phyloP scores from a whole-genome alignment of 2,329 filamentous ascomycete genomes.

The Rugonectria rugulosa region DNA sequence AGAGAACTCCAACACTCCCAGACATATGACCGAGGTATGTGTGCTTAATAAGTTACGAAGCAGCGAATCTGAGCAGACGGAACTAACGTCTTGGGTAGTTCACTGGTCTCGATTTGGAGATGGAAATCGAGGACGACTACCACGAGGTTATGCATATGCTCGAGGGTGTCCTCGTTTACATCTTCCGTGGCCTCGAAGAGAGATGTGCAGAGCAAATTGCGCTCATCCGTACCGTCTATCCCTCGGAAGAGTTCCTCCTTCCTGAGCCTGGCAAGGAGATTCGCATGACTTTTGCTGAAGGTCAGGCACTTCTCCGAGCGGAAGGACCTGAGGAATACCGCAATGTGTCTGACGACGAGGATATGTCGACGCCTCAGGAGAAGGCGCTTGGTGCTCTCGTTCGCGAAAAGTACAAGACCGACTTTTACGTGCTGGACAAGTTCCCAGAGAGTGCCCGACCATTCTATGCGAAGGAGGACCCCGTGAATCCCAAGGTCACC shows the following conservation, averaged over 20 bases:
- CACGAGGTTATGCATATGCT: slow-evolving; percentile 76
- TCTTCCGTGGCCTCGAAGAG: slow-evolving; percentile 77
- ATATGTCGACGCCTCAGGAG: slow-evolving; percentile 82
- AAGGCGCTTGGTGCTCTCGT: slow-evolving; percentile 89
- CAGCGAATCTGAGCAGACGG: not conserved
- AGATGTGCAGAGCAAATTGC: slow-evolving; percentile 76
- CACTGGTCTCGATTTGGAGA: slow-evolving; percentile 87
- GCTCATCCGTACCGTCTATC: slow-evolving; percentile 75
- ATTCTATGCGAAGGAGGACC: slow-evolving; percentile 87
- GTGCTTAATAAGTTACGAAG: not conserved
- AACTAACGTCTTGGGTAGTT: slow-evolving; percentile 58
- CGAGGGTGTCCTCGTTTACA: slow-evolving; percentile 77
- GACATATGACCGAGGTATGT: slow-evolving; percentile 79
- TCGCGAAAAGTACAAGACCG: slow-evolving; percentile 87
- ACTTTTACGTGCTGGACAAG: slow-evolving; percentile 97
- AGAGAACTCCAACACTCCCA: slow-evolving; percentile 84
- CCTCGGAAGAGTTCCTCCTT: slow-evolving; percentile 79
- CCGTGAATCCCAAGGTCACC: slow-evolving; percentile 69
- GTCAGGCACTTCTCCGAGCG: slow-evolving; percentile 77
- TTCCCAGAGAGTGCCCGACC: slow-evolving; percentile 89
- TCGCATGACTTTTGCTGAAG: slow-evolving; percentile 79
- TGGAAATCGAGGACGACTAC: slow-evolving; percentile 84
- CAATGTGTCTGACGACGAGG: slow-evolving; percentile 78
- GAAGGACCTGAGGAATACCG: slow-evolving; percentile 72
- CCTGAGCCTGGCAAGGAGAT: slow-evolving; percentile 78